phyloP scores from a whole-genome alignment of 352 stramenopile species.

The Globisporangium okanoganense region DNA sequence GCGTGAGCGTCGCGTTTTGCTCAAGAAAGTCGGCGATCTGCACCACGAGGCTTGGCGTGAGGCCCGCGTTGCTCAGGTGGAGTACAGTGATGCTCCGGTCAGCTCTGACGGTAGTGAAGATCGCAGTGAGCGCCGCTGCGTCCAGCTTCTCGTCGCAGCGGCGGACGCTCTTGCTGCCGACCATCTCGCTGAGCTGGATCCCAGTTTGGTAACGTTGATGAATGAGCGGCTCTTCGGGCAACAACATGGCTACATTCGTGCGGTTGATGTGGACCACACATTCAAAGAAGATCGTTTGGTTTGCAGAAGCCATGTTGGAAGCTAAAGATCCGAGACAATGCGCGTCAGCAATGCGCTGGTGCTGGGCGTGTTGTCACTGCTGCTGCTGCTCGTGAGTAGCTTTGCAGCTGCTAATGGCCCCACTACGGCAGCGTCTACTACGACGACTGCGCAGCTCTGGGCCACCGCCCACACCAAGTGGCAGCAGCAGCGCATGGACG shows the following conservation, averaged over 20 bases:
- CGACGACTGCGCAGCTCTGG: constrained; percentile 24
- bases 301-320: not conserved
- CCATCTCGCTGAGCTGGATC: no score
- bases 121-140: constrained; percentile 15
- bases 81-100: constrained; percentile 17
- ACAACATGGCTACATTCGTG: constrained; percentile 5
- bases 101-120: constrained; percentile 19
- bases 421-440: not conserved
- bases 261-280: constrained; percentile 1
- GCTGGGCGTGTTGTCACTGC: not conserved
- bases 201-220: no score
- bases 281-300: constrained; percentile 1
- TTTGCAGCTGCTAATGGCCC: not conserved
- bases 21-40: constrained; percentile 47
- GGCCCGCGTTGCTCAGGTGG: constrained; percentile 20
- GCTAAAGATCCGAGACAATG: not conserved
- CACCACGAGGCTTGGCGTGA: constrained; percentile 38
- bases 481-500: constrained; percentile 20
- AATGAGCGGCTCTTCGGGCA: not conserved
- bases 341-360: not conserved
- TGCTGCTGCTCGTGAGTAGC: not conserved
- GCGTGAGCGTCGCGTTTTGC: constrained; percentile 31
- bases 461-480: constrained; percentile 21
- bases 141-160: constrained; percentile 27
- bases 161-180: not conserved